A percentile compares a stretch with the other conserved stretches of the same genome.
Evolutionary conservation across 768 basidiomycete species (phyloP).

Genomic region (Dacryopinax primogenitus): DNA sequence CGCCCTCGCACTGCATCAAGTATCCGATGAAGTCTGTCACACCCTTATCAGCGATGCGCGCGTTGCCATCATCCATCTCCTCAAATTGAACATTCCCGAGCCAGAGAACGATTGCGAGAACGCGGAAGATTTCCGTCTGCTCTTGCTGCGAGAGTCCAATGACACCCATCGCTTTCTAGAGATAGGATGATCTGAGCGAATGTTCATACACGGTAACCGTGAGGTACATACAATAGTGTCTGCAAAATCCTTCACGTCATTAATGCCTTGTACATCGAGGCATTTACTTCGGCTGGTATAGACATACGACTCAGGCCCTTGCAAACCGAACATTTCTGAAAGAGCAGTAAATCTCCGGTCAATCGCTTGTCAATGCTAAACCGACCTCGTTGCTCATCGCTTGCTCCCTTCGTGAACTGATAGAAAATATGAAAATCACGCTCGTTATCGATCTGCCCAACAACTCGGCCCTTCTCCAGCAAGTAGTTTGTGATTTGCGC

Average conservation of each 20-base stretch:
- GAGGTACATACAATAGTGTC: conserved; percentile 52
- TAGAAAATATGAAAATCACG: conserved; percentile 99
- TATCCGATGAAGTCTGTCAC: conserved; percentile 95
- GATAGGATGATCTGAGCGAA: conserved; percentile 7
- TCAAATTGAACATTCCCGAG: conserved; percentile 87
- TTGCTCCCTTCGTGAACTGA: conserved; percentile 94
- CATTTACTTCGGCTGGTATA: conserved; percentile 91
- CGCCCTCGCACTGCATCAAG: conserved; percentile 75
- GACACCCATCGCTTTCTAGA: conserved; percentile 79
- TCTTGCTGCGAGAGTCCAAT: conserved; percentile 79
- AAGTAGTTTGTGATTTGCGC: conserved; percentile 98
- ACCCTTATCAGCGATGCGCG: conserved; percentile 60
- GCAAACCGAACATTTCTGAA: conserved; percentile 82
- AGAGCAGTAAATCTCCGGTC: not conserved
- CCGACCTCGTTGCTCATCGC: conserved; percentile 74
- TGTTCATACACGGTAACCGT: not conserved
- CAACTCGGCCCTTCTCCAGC: conserved; percentile 90
- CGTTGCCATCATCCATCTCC: conserved; percentile 83
- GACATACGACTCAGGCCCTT: conserved; percentile 89
- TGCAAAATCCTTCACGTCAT: conserved; percentile 73
- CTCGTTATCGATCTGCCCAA: conserved; percentile 91
- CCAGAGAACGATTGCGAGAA: conserved; percentile 87
- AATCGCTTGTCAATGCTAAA: conserved; percentile 6
- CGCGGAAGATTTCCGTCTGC: conserved; percentile 84
- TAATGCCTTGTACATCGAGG: conserved; percentile 77